Conservation (phyloP, 2,329 filamentous ascomycete genomes). For the Diaporthe australafricana region DNA sequence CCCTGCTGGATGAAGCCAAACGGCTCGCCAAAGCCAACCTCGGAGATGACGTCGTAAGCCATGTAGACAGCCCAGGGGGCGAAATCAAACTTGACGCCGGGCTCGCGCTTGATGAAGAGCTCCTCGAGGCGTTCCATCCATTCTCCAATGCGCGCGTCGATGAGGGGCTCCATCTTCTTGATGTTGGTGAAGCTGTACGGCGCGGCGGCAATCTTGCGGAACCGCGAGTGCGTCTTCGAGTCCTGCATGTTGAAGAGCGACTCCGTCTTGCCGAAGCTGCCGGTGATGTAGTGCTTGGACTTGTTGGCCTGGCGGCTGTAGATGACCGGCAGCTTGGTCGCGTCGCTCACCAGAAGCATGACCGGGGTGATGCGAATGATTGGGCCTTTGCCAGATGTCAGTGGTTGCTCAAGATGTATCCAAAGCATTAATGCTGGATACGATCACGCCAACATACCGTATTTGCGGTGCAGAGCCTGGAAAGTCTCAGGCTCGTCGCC, state of each 20-base stretch:
- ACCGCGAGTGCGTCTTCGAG: constrained; percentile 60
- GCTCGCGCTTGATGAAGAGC: constrained; percentile 53
- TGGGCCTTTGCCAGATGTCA: constrained; percentile 52
- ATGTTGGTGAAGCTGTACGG: constrained; percentile 68
- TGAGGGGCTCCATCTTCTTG: constrained; percentile 68
- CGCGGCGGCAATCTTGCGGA: constrained; percentile 65
- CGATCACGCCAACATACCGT: constrained; percentile 51
- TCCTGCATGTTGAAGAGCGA: constrained; percentile 69
- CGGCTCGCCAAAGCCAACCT: constrained; percentile 58
- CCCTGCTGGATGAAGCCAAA: constrained; percentile 67
- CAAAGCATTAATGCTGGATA: not conserved
- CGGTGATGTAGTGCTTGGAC: constrained; percentile 68
- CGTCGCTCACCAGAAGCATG: constrained; percentile 63
- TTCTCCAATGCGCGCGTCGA: constrained; percentile 61
- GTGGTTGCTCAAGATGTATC: not conserved
- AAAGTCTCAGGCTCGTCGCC: constrained; percentile 57
- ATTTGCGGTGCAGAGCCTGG: constrained; percentile 53
- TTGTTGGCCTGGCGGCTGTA: constrained; percentile 68
- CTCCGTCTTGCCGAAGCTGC: constrained; percentile 66
- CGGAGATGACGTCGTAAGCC: constrained; percentile 69
- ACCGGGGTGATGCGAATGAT: constrained; percentile 65
- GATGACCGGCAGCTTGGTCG: constrained; percentile 65
- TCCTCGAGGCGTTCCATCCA: constrained; percentile 62
- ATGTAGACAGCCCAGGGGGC: constrained; percentile 66
- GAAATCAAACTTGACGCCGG: constrained; percentile 63